These are phyloP conservation scores for Eucalyptus sideroxylon DNA, from an alignment of 345 rosid genomes.

Conservation along the genomic window DNA sequence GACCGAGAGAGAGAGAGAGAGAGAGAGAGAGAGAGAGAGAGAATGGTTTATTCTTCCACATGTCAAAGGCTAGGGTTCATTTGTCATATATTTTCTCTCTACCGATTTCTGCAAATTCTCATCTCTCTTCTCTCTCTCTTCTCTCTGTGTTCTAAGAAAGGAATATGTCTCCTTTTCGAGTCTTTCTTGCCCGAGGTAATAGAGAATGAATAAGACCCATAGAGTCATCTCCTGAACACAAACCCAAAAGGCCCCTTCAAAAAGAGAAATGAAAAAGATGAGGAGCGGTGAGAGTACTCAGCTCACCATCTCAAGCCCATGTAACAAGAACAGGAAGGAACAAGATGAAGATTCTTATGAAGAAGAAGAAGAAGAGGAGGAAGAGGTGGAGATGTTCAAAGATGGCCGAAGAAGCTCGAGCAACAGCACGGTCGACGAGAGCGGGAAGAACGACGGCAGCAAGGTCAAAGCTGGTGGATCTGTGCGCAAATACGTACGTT, in stretches of 20 bases:
- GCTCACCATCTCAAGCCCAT: not conserved
- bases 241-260: not conserved
- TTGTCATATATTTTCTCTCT: not conserved
- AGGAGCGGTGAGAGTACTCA: not conserved
- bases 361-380: conserved; percentile 3
- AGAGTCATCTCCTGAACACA: not conserved
- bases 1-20: not conserved
- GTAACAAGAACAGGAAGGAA: not conserved
- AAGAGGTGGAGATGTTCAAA: not conserved
- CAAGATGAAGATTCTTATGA: conserved; percentile 16
- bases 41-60: not conserved
- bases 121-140: not conserved
- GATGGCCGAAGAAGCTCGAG: conserved; percentile 18
- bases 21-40: not conserved
- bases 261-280: not conserved
- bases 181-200: not conserved
- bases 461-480: conserved; percentile 25
- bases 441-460: not conserved
- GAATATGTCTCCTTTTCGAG: not conserved
- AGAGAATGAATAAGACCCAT: not conserved
- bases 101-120: not conserved
- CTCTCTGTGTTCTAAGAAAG: not conserved
- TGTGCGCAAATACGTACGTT: conserved; percentile 43
- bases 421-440: conserved; percentile 48
- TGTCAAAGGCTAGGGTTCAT: conserved; percentile 21